Base-by-base conservation (phyloP, 306 rosid species). In the Acacia crassicarpa region DNA sequence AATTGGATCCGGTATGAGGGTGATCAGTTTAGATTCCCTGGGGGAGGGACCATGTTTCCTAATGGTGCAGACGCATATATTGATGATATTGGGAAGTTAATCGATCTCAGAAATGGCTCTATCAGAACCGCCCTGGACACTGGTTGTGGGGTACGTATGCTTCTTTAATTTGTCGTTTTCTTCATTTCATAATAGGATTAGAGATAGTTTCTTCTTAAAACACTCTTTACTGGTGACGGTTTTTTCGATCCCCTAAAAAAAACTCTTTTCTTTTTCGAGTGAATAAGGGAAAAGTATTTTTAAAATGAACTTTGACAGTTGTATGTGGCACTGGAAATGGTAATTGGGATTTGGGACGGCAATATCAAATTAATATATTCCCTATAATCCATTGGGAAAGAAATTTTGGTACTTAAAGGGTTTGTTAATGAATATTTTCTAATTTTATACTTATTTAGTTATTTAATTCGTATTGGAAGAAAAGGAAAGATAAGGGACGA, bases 31-130 rank as follows among this genome's bases (percentile, higher is more conserved):
- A 62, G 84, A 43, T 94, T 94, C 54, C 98, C 96, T 4, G 97
- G 98, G 0, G 97, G 98, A 8, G 98, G 98, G 14, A 94, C 97
- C 23, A 94, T 90, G 98, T 94, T 94, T 35, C 97, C 96, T 0
- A 23, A 85, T 44, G 98, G 98, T 38, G 98, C 97, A 2, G 97
- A 85, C 56, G 91, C 92, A 20, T 94, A 94, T n/a, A 94, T 94
- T 19, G 94, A 91, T 43, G 93, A 92, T 59, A 94, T 94, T 7
- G 97, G 86, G 0, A 73, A 75, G 49, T 35, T 92, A 14, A 87
- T 94, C 8, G 78, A 83, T 82, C 92, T 94, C 41, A 78, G 61
- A 9, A 87, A 89, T 33, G 97, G 97, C 0, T 84, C 92, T 0
- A 84, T 94, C 17, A 81, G 98, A 49, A 92, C 98, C 44, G 96